Conservation (phyloP, 2,329 filamentous ascomycete species). For the Arthroderma sp. region DNA sequence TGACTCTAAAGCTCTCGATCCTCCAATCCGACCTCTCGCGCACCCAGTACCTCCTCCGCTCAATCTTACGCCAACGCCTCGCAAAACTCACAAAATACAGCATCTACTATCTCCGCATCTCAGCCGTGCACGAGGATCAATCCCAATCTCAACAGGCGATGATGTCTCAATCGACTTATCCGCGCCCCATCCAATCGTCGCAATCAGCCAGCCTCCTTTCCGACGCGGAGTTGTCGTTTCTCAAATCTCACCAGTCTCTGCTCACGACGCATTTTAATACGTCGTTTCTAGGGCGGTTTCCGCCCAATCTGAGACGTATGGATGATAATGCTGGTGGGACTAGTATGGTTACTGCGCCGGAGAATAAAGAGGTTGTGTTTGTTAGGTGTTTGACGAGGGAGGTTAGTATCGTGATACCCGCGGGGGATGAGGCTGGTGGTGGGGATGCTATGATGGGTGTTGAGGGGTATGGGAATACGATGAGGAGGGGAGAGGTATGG, state of each 20-base stretch:
- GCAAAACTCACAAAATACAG: constrained; percentile 49
- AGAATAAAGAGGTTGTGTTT: constrained; percentile 73
- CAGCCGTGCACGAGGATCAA: constrained; percentile 12
- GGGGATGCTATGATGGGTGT: constrained; percentile 13
- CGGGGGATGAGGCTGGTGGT: constrained; percentile 15
- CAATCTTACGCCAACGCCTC: constrained; percentile 70
- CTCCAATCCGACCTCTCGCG: constrained; percentile 93
- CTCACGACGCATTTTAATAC: constrained; percentile 72
- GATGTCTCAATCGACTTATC: constrained; percentile 3
- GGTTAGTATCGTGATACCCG: constrained; percentile 30
- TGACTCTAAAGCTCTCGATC: constrained; percentile 86
- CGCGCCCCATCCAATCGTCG: constrained; percentile 3
- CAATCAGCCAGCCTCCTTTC: constrained; percentile 45
- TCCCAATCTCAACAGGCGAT: constrained; percentile 7
- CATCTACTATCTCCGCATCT: constrained; percentile 36
- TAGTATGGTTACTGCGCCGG: constrained; percentile 83
- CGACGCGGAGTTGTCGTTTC: constrained; percentile 63
- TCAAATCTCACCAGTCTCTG: constrained; percentile 71
- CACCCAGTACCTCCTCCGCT: constrained; percentile 80
- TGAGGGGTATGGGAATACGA: constrained; percentile 21
- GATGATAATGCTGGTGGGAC: constrained; percentile 84
- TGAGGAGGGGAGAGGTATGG: constrained; percentile 49
- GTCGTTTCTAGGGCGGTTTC: constrained; percentile 75
- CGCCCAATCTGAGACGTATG: constrained; percentile 61
- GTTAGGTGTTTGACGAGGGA: constrained; percentile 44